A percentile compares a stretch with the other conserved stretches of the same genome.
Conservation (phyloP, 2,329 filamentous ascomycete species). For the Blastomyces percursus region DNA sequence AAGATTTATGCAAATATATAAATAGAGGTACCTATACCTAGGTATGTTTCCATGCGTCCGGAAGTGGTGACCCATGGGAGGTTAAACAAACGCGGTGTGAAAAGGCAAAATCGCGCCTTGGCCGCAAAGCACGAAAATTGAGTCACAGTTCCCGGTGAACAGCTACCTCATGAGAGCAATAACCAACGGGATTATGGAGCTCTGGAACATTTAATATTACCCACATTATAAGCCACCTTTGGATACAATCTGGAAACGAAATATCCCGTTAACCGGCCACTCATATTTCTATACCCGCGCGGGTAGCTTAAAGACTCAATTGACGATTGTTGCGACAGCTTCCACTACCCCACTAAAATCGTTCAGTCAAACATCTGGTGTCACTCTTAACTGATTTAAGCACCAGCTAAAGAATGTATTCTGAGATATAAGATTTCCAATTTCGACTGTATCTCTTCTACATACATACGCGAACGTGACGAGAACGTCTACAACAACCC, state of each 20-base stretch:
- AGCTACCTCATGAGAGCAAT: not conserved
- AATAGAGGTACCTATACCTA: too few species aligned
- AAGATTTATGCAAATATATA: not conserved
- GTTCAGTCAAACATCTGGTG: not conserved
- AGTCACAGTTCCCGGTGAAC: not conserved
- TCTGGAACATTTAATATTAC: not conserved
- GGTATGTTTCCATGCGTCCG: not conserved
- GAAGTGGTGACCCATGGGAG: too few species aligned
- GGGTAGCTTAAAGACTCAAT: not conserved
- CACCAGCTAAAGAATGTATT: slow-evolving; percentile 9
- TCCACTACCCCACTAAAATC: not conserved
- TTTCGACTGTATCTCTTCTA: not conserved
- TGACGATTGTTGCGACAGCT: not conserved
- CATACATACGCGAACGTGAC: not conserved
- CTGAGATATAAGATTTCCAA: not conserved
- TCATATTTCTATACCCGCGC: not conserved
- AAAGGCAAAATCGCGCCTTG: not conserved
- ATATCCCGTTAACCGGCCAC: not conserved
- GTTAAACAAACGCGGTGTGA: not conserved
- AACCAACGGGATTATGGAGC: not conserved
- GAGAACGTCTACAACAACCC: not conserved
- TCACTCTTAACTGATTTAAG: not conserved
- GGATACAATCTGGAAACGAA: not conserved
- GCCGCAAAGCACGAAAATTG: not conserved
- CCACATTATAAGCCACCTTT: not conserved